Evolutionary conservation across 2,329 filamentous ascomycete species (phyloP), one percentile per base, ranked within the genome.

Genomic region (Cladobotryum protrusum): DNA sequence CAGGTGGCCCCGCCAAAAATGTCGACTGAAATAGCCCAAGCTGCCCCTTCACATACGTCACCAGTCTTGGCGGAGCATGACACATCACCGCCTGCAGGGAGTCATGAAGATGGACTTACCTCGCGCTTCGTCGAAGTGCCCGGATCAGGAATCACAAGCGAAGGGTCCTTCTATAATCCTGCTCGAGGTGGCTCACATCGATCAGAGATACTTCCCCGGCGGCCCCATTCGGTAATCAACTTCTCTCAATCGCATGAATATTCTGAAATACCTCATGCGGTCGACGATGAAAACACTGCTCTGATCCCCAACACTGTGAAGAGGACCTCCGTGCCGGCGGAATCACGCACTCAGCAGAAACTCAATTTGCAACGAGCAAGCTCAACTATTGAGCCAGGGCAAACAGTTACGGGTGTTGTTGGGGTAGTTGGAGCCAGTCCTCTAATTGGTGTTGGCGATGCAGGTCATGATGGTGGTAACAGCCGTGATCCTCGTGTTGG

Each of bases 271-370:
- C 45, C 58, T 29, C 24, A 9, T 29, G 47, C 53, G 36, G 61
- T 56, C 33, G 69, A 72, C 3, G 58, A 61, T 4, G 65, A 70
- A 11, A 68, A 72, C 48, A 77, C 74, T 50, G 74, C 71, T 34
- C 62, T 80, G 13, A 70, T 74, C 3, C 76, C 73, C 20, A 65
- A 62, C 59, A 72, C 55, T 59, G 68, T 59, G 58, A 66, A 69
- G 55, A 67, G 57, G 55, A 72, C 59, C 15, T 67, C 68, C 1
- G 69, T 69, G 1, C 65, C 73, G 1, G 74, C 76, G 1, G 77
- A 81, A 56, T 87, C 83, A 48, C 77, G 86, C 13, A 87, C 84
- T 1, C 85, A 89, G 66, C 85, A 89, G 63, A 89, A 89, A 60
- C 72, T 89, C 13, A 85, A 87, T 67, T 74, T 89, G 1, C 85